phyloP scores from a whole-genome alignment of 495 filamentous ascomycete genomes.

The Penicillium lagena region DNA sequence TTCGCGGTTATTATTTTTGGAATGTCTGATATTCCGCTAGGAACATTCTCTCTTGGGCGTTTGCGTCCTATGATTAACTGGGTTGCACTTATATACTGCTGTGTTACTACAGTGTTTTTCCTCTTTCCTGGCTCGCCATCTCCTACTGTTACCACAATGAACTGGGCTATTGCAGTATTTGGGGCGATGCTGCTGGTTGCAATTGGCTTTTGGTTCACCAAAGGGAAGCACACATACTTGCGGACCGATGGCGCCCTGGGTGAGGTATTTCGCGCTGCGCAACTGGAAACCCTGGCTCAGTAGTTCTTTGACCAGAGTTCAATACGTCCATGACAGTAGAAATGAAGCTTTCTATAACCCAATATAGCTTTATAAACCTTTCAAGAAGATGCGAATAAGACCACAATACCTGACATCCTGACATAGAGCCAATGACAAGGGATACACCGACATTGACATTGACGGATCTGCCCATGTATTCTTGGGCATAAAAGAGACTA shows the following conservation, averaged over 20 bases:
- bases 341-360: too few relatives aligned
- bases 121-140: slow-evolving; percentile 35
- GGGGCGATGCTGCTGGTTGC: slow-evolving; percentile 41
- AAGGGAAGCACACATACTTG: slow-evolving; percentile 28
- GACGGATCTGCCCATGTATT: too few relatives aligned
- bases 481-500: too few relatives aligned
- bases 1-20: slow-evolving; percentile 28
- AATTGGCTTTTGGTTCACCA: slow-evolving; percentile 33
- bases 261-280: slow-evolving; percentile 32
- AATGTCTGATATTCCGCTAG: slow-evolving; percentile 32
- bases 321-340: too few relatives aligned
- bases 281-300: too few relatives aligned
- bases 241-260: slow-evolving; percentile 29
- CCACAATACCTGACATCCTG: too few relatives aligned
- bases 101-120: slow-evolving; percentile 38
- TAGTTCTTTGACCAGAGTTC: too few relatives aligned
- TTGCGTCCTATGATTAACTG: slow-evolving; percentile 27
- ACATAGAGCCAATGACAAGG: too few relatives aligned
- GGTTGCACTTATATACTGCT: slow-evolving; percentile 34
- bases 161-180: slow-evolving; percentile 42
- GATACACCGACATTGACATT: too few relatives aligned
- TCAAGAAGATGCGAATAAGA: too few relatives aligned
- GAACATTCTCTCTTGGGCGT: slow-evolving; percentile 29
- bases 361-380: too few relatives aligned
- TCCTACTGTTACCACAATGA: slow-evolving; percentile 34